phyloP scores from a whole-genome alignment of 176 grass and related monocot genomes.

The Oryza longistaminata region DNA sequence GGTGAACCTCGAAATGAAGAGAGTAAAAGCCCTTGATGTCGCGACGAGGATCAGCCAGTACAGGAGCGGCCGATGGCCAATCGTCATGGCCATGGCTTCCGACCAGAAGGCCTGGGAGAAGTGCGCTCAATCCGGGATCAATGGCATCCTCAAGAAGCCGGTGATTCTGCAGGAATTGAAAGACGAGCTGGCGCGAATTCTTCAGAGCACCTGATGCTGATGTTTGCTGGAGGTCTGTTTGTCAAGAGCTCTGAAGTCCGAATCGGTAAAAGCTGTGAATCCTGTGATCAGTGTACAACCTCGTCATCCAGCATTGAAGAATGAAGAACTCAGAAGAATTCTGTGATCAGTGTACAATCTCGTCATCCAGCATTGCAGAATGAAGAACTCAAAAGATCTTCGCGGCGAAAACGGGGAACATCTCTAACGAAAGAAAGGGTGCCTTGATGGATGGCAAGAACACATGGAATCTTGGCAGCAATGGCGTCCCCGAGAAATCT shows the following conservation, averaged over 20 bases:
- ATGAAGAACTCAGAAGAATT: neutral
- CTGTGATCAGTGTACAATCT: no score
- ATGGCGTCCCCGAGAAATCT: neutral
- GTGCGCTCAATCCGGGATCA: slow-evolving; percentile 52
- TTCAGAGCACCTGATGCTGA: slow-evolving; percentile 44
- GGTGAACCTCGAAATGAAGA: slow-evolving; percentile 60
- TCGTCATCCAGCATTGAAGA: neutral
- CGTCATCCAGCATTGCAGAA: no score
- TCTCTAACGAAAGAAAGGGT: neutral
- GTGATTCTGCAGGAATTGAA: slow-evolving; percentile 43
- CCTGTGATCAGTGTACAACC: neutral
- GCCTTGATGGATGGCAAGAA: neutral
- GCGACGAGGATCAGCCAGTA: slow-evolving; percentile 53
- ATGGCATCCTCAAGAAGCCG: slow-evolving; percentile 48
- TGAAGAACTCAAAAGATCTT: neutral
- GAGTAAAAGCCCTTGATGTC: slow-evolving; percentile 55
- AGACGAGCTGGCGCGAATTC: slow-evolving; percentile 49
- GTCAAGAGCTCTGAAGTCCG: neutral
- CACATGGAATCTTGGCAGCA: neutral
- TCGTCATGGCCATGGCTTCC: slow-evolving; percentile 59
- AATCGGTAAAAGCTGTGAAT: neutral
- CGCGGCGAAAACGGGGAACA: neutral
- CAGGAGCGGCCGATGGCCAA: slow-evolving; percentile 50
- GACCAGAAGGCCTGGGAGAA: slow-evolving; percentile 70
- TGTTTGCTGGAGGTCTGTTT: neutral